These are phyloP conservation scores for Penicillium goetzii DNA, from an alignment of 495 filamentous ascomycete genomes.

Conservation along the genomic window DNA sequence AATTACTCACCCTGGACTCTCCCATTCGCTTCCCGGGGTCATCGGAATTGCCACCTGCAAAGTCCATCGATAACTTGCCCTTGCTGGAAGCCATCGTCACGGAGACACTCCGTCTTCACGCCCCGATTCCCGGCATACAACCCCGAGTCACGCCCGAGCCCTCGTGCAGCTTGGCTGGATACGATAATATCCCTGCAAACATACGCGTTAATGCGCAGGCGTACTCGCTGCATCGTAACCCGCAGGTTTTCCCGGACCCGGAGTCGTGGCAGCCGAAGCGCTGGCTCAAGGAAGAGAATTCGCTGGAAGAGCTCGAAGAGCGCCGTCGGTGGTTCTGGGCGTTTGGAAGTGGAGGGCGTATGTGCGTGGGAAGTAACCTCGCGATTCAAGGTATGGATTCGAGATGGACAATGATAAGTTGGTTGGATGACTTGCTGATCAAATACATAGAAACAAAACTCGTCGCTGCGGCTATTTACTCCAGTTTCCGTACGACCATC, in stretches of 20 bases:
- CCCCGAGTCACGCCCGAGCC: conserved; percentile 70
- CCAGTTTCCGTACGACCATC: conserved; percentile 65
- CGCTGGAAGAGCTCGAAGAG: conserved; percentile 50
- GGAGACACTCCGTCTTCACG: conserved; percentile 75
- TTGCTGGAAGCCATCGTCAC: conserved; percentile 73
- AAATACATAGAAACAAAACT: conserved; percentile 49
- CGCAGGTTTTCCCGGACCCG: conserved; percentile 60
- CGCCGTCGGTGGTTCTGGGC: conserved; percentile 79
- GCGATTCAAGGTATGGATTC: conserved; percentile 68
- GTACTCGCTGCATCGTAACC: conserved; percentile 72
- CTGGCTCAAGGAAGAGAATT: conserved; percentile 56
- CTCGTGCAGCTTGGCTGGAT: conserved; percentile 55
- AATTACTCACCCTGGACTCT: conserved; percentile 60
- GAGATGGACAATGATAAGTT: background rate
- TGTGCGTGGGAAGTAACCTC: conserved; percentile 84
- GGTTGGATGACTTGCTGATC: conserved; percentile 9
- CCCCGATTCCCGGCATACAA: conserved; percentile 75
- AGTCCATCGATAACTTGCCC: conserved; percentile 70
- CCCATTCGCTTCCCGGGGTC: conserved; percentile 31
- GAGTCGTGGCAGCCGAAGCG: conserved; percentile 64
- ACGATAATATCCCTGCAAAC: conserved; percentile 61
- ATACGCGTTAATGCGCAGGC: conserved; percentile 71
- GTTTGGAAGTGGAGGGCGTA: conserved; percentile 79
- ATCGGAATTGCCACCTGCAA: conserved; percentile 55
- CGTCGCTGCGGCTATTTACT: conserved; percentile 60